Conservation (phyloP, 805 yeast genomes). For the Clavispora asparagi region DNA sequence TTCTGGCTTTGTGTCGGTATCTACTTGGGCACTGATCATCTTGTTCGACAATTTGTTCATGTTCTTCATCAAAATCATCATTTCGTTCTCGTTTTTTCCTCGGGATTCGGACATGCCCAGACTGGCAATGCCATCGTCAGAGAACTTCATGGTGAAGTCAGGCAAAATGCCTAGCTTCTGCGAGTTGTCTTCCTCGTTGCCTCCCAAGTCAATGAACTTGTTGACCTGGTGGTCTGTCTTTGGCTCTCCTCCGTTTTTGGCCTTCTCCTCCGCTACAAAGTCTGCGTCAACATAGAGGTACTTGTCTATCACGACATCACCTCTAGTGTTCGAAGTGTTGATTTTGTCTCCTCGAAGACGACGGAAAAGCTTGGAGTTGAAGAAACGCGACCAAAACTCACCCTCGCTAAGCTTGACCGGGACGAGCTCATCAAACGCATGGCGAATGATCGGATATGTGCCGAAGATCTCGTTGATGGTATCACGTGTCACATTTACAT, state of each 20-base stretch:
- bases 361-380: constrained; percentile 83
- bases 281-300: constrained; percentile 71
- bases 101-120: constrained; percentile 2
- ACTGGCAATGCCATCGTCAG: constrained; percentile 36
- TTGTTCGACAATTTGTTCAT: constrained; percentile 85
- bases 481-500: constrained; percentile 87
- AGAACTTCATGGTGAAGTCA: constrained; percentile 79
- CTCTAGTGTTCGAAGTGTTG: constrained; percentile 62
- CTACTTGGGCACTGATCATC: constrained; percentile 35
- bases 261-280: constrained; percentile 35
- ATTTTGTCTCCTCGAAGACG: constrained; percentile 85
- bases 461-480: constrained; percentile 84
- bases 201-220: constrained; percentile 72
- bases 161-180: constrained; percentile 74
- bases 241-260: constrained; percentile 21
- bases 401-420: constrained; percentile 79
- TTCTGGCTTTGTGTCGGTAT: constrained; percentile 9
- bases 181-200: constrained; percentile 77
- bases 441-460: constrained; percentile 86
- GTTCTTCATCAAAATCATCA: constrained; percentile 72
- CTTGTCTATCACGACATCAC: constrained; percentile 80
- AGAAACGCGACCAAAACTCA: constrained; percentile 94
- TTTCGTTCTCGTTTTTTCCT: constrained; percentile 45
- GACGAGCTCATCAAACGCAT: constrained; percentile 85
- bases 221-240: constrained; percentile 42